Base-by-base conservation (phyloP, 306 rosid genomes). In the Nissolia schottii region DNA sequence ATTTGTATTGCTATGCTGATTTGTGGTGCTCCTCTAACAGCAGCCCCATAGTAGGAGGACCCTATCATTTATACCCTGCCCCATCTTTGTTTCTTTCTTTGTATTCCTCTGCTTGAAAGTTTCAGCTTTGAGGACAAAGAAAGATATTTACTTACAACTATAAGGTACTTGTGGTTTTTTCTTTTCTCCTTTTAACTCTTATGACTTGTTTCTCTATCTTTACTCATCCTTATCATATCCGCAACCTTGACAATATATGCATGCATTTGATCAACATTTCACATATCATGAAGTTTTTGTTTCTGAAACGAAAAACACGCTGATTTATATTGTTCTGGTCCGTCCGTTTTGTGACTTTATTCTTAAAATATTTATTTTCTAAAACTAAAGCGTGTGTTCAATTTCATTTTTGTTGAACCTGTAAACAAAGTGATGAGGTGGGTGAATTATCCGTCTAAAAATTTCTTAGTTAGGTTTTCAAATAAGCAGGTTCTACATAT, bases 91-190 rank as follows among this genome's bases (percentile, higher is more conserved):
- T 57, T 40, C 34, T 22, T 40, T 56, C 41, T 11, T 27, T 1
- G 29, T 56, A 14, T 29, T 16, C 53, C 54, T 28, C 65, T 50
- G 11, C 61, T 37, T 56, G 22, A 46, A 37, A 76, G 65, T 37
- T 37, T 23, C 20, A 75, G 59, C 49, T 1, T 43, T 46, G 32
- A 23, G 29, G 45, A 12, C 22, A 28, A n/a, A n/a, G n/a, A n/a
- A 32, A 60, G 58, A 29, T 48, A 75, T 29, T 19, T 24, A 35
- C 77, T 19, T 24, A 35, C 77, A 45, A 23, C 25, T 77, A 37
- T 19, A 51, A 67, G 85, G 74, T 77, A 67, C 34, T 76, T 16
- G 14, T 13, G 3, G 46, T 10, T 43, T 79, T 62, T 15, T n/a
- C n/a, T n/a, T n/a, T n/a, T n/a, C n/a, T 35, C 19, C 27, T 76